Conservation (phyloP, 2,329 filamentous ascomycete genomes). For the Aspergillus udagawae region DNA sequence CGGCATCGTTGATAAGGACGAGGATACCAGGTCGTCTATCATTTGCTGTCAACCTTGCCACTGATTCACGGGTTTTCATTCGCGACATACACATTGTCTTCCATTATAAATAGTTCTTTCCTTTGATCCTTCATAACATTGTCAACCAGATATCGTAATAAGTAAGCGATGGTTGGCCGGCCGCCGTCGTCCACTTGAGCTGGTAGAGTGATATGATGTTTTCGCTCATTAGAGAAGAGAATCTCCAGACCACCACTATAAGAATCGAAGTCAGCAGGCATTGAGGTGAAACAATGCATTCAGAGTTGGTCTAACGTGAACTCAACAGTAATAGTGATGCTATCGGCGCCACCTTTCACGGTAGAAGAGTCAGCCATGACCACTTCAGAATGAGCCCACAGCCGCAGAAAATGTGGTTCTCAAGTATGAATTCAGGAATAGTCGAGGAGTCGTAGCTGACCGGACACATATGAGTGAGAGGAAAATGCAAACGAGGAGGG, state of each 20-base stretch:
- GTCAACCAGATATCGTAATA: constrained; percentile 75
- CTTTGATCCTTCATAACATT: constrained; percentile 80
- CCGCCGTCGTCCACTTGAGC: constrained; percentile 55
- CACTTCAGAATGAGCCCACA: constrained; percentile 1
- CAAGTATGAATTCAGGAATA: neutral
- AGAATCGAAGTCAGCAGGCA: constrained; percentile 2
- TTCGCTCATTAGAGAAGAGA: constrained; percentile 80
- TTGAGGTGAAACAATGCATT: neutral
- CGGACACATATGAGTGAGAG: neutral
- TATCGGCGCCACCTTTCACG: constrained; percentile 11
- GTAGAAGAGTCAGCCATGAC: constrained; percentile 7
- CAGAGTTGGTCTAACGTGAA: constrained; percentile 56
- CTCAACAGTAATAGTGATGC: constrained; percentile 64
- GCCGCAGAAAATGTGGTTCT: neutral
- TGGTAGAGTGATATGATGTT: constrained; percentile 68
- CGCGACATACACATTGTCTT: constrained; percentile 74
- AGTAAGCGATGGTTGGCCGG: constrained; percentile 65
- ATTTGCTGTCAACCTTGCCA: constrained; percentile 16
- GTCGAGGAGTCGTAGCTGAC: neutral
- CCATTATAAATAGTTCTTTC: constrained; percentile 84
- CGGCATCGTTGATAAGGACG: constrained; percentile 93
- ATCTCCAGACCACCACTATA: constrained; percentile 85
- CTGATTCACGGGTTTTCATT: neutral
- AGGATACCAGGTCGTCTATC: constrained; percentile 89
- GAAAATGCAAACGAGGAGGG: constrained; percentile 14